Base-by-base conservation (phyloP, 352 stramenopile genomes). In the Pythium vanterpoolii region DNA sequence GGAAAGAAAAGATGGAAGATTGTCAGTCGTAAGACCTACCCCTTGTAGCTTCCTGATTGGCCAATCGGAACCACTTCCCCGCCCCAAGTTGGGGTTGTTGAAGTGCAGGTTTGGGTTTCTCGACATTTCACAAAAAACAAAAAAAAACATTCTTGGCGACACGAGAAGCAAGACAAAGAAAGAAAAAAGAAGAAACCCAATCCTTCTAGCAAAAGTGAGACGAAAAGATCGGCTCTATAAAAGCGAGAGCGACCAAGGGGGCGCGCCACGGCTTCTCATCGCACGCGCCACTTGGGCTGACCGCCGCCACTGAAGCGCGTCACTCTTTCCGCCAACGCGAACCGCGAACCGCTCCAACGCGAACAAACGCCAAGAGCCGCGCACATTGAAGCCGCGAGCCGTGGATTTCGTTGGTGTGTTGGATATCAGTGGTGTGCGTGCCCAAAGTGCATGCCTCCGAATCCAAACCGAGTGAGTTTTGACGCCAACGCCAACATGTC, bases 1-100 rank as follows among this genome's bases (percentile, higher is more conserved):
- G 60, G 44, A 57, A 66, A 67, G 44, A 57, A 66, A 67, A 57
- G 60, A 60, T 66, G 58, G 58, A 66, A 66, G 58, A 66, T 60
- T 64, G 57, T 57, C 57, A 64, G 56, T 64, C 45, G 36, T 30
- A 18, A 10, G 8, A 18, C 34, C 57, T 58, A 64, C 38, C 57
- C 57, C 57, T 58, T 50, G 4, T 31, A 2, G 23, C 13, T 16
- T 50, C 44, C 23, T 50, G 9, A 50, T 50, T 50, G 44, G 44
- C 11, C 8, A 11, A 34, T 36, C 26, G 14, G 23, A 36, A 50
- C 44, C 19, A 38, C 51, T 36, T 40, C 46, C 46, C 31, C 51
- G 19, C 51, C 24, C 11, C 27, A 28, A 62, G 43, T 52, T 30
- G 57, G 13, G 47, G 48, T 58, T 52, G 57, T 64, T 64, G 57